phyloP scores from a whole-genome alignment of 2,329 filamentous ascomycete genomes.

The Colletotrichum salicis region DNA sequence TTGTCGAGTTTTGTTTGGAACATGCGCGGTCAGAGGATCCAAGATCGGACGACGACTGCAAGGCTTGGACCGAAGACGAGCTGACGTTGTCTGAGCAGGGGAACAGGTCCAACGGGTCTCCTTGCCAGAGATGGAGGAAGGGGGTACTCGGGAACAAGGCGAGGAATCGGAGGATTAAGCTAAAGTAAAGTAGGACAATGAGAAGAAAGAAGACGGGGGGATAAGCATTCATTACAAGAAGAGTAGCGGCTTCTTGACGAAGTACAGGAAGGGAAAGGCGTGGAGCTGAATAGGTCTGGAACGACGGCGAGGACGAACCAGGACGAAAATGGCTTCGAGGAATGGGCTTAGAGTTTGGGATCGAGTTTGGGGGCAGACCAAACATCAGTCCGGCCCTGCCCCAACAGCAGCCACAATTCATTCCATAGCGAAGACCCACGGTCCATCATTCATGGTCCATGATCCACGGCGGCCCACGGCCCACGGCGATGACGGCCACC shows the following conservation, averaged over 20 bases:
- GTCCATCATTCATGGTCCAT: background rate
- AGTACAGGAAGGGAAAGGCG: background rate
- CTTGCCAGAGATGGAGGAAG: background rate
- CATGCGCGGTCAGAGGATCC: background rate
- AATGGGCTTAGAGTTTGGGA: constrained; percentile 5
- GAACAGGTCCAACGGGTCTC: background rate
- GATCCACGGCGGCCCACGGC: background rate
- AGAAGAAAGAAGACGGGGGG: background rate
- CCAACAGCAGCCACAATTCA: background rate
- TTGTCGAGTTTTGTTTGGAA: constrained; percentile 1
- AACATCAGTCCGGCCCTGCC: background rate
- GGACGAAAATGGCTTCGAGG: constrained; percentile 1
- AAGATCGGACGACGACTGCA: background rate
- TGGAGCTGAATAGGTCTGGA: background rate
- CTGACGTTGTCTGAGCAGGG: background rate
- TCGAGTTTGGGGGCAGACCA: background rate
- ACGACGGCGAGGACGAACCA: constrained; percentile 2
- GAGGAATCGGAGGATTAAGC: background rate
- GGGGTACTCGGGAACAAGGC: background rate
- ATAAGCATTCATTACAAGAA: constrained; percentile 16
- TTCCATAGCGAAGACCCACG: background rate
- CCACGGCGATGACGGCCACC: background rate
- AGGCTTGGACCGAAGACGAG: background rate
- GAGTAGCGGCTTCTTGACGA: background rate
- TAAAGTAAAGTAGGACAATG: background rate